Conservation (phyloP, 371 early-diverging fungal genomes). For the Entomophthora muscae region DNA sequence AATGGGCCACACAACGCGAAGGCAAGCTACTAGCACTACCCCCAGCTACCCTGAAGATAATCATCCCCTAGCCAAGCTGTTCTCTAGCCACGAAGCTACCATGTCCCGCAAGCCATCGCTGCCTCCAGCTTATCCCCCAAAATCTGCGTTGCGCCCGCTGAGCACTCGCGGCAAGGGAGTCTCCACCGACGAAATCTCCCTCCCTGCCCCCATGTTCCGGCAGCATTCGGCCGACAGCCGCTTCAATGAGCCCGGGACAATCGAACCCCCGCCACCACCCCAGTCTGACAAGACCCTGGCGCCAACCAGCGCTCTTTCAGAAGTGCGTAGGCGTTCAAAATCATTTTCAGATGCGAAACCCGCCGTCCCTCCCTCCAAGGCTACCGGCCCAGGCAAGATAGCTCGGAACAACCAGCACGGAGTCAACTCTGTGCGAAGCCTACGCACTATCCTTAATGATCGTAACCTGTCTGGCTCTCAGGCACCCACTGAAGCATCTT, state of each 20-base stretch:
- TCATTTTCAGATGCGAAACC: background rate
- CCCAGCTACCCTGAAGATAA: background rate
- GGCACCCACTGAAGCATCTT: too few relatives aligned
- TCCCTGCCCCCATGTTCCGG: background rate
- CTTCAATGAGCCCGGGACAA: too few relatives aligned
- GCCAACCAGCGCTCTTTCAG: background rate
- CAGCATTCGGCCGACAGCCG: background rate
- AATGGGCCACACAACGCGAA: background rate
- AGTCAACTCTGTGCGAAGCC: background rate
- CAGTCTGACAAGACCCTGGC: background rate
- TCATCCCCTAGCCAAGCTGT: constrained; percentile 2
- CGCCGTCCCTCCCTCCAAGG: background rate
- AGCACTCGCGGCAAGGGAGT: background rate
- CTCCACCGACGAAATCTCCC: background rate
- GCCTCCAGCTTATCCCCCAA: background rate
- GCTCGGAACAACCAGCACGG: background rate
- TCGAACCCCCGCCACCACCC: background rate
- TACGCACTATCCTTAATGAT: constrained; percentile 2
- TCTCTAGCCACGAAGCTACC: background rate
- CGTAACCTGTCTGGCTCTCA: background rate
- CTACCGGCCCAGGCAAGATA: background rate
- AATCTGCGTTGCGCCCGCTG: background rate
- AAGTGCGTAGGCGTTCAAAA: background rate
- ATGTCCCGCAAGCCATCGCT: background rate
- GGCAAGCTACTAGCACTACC: background rate